These are phyloP conservation scores for Boletus patriciae DNA, from an alignment of 768 basidiomycete species.

Conservation along the genomic window DNA sequence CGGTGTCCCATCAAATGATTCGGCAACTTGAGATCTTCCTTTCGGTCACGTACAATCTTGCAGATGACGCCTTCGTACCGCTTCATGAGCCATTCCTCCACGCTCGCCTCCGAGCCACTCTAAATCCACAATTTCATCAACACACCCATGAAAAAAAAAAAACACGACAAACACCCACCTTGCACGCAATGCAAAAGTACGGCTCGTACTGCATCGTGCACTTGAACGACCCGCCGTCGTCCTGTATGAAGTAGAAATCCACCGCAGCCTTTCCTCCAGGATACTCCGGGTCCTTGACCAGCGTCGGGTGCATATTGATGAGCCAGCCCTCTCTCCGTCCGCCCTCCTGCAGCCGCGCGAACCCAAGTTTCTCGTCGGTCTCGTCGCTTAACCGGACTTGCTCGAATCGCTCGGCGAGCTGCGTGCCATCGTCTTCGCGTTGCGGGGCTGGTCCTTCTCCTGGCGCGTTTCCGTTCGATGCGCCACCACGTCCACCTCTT, in stretches of 20 bases:
- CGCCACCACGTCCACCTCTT: conserved; percentile 36
- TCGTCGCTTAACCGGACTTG: conserved; percentile 74
- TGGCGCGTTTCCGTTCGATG: conserved; percentile 31
- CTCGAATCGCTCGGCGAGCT: conserved; percentile 84
- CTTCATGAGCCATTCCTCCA: conserved; percentile 96
- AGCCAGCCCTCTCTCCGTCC: conserved; percentile 84
- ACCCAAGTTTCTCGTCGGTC: conserved; percentile 92
- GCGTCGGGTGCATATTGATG: conserved; percentile 98
- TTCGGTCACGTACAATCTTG: conserved; percentile 76
- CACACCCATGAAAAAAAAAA: background rate
- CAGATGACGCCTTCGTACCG: conserved; percentile 86
- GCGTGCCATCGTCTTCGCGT: conserved; percentile 89
- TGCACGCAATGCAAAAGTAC: conserved; percentile 91
- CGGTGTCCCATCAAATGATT: conserved; percentile 97
- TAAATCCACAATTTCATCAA: conserved; percentile 31
- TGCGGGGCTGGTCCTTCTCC: conserved; percentile 54
- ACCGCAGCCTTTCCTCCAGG: conserved; percentile 86
- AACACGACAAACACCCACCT: conserved; percentile 49
- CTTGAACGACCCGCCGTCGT: conserved; percentile 97
- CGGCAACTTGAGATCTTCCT: conserved; percentile 93
- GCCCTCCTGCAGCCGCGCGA: conserved; percentile 78
- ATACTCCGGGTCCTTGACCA: conserved; percentile 83
- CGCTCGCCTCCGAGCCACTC: conserved; percentile 81
- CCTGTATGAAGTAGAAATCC: conserved; percentile 96
- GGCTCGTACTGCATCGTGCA: conserved; percentile 90